Evolutionary conservation across 345 rosid genomes (phyloP).

Genomic region (Citrus trifoliata): DNA sequence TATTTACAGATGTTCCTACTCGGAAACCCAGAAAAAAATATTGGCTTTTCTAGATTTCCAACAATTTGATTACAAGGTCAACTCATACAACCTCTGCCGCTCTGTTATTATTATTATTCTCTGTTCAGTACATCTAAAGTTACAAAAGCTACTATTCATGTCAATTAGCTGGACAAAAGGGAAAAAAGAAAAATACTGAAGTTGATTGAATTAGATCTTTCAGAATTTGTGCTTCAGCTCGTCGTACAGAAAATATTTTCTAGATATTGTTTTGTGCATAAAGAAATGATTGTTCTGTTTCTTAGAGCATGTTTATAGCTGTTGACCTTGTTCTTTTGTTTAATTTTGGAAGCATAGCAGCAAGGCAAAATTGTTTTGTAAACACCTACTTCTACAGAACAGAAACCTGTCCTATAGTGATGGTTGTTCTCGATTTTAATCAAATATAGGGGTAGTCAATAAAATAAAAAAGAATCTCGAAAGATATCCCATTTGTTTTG

Average conservation of each 20-base stretch:
- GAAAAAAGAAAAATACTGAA: background rate
- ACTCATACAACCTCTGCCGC: background rate
- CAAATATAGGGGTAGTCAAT: background rate
- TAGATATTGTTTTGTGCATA: background rate
- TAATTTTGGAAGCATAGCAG: background rate
- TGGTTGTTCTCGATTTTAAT: background rate
- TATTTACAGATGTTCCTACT: constrained; percentile 75
- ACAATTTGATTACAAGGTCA: background rate
- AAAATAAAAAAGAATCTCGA: background rate
- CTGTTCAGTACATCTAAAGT: background rate
- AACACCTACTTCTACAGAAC: background rate
- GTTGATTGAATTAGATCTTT: background rate
- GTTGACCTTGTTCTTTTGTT: background rate
- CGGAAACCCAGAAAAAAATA: constrained; percentile 55
- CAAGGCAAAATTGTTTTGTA: background rate
- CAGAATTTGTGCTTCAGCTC: background rate
- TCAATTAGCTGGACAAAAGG: background rate
- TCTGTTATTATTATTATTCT: background rate
- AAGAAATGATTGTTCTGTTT: background rate
- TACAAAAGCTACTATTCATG: background rate
- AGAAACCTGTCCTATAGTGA: background rate
- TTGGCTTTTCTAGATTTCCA: constrained; percentile 63
- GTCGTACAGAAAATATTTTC: background rate
- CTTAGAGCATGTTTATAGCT: background rate
- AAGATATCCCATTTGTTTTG: background rate